Conservation (phyloP, 2,329 filamentous ascomycete genomes). For the Calonectria pauciramosa region DNA sequence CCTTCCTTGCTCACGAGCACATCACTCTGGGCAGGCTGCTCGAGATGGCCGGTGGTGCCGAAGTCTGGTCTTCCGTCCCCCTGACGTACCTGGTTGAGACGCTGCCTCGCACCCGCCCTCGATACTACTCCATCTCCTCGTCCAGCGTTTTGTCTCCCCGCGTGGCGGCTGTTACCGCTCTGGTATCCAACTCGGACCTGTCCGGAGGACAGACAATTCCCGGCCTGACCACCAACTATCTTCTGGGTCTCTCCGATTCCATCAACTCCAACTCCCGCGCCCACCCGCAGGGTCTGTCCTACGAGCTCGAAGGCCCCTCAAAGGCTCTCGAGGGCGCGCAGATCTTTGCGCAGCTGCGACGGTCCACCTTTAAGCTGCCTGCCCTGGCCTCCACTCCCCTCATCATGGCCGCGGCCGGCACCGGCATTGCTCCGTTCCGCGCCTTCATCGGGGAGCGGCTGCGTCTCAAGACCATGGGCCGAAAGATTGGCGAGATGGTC, state of each 20-base stretch:
- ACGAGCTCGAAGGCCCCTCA: conserved; percentile 14
- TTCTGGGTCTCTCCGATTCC: conserved; percentile 26
- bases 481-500: conserved; percentile 28
- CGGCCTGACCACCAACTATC: conserved; percentile 38
- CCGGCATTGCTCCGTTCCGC: conserved; percentile 57
- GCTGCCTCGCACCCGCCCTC: conserved; percentile 55
- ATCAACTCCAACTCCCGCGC: conserved; percentile 10
- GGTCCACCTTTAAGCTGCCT: conserved; percentile 59
- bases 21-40: conserved; percentile 23
- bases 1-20: conserved; percentile 22
- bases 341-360: conserved; percentile 23
- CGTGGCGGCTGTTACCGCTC: conserved; percentile 13
- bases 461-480: conserved; percentile 20
- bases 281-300: conserved; percentile 12
- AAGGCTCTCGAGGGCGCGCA: conserved; percentile 14
- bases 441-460: conserved; percentile 33
- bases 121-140: conserved; percentile 72
- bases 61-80: conserved; percentile 15
- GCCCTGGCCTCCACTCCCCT: conserved; percentile 56
- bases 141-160: conserved; percentile 52
- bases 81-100: conserved; percentile 27
- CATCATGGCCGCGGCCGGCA: conserved; percentile 64
- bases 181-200: conserved; percentile 22
- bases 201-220: conserved; percentile 13
- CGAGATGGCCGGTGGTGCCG: conserved; percentile 13